Conservation (phyloP, 106 monocot genomes). For the Platanthera zijinensis region DNA sequence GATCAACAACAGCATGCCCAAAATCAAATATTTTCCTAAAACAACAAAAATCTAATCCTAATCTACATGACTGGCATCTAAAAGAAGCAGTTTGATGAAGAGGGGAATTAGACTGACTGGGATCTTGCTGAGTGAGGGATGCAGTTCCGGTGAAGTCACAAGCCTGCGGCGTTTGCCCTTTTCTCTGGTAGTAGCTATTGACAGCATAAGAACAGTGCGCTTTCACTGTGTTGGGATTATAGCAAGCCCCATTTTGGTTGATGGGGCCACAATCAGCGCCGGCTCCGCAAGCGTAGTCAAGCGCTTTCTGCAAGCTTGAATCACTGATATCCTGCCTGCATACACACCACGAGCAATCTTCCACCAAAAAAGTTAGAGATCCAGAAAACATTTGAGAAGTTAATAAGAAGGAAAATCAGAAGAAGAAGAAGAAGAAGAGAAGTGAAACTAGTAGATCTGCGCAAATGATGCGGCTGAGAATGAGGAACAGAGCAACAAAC, state of each 20-base stretch:
- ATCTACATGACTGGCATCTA: too few relatives aligned
- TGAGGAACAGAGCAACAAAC: neutral
- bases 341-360: conserved; percentile 70
- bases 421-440: too few relatives aligned
- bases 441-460: too few relatives aligned
- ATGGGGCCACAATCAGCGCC: conserved; percentile 63
- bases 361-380: conserved; percentile 4
- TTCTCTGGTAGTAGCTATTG: conserved; percentile 77
- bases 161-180: conserved; percentile 24
- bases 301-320: conserved; percentile 37
- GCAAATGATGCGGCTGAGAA: neutral
- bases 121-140: conserved; percentile 25
- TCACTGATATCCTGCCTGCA: conserved; percentile 34
- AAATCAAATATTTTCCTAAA: neutral
- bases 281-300: conserved; percentile 73
- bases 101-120: conserved; percentile 26
- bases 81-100: conserved; percentile 2
- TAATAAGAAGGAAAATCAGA: neutral
- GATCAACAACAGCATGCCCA: too few relatives aligned
- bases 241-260: conserved; percentile 51
- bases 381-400: neutral
- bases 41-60: neutral
- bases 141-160: conserved; percentile 56
- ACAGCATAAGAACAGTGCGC: conserved; percentile 69
- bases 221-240: conserved; percentile 41